Percentiles rank a stretch among this genome's conserved stretches.
These are phyloP conservation scores for Astrocystis sublimbata DNA, from an alignment of 495 filamentous ascomycete genomes.

Conservation along the genomic window DNA sequence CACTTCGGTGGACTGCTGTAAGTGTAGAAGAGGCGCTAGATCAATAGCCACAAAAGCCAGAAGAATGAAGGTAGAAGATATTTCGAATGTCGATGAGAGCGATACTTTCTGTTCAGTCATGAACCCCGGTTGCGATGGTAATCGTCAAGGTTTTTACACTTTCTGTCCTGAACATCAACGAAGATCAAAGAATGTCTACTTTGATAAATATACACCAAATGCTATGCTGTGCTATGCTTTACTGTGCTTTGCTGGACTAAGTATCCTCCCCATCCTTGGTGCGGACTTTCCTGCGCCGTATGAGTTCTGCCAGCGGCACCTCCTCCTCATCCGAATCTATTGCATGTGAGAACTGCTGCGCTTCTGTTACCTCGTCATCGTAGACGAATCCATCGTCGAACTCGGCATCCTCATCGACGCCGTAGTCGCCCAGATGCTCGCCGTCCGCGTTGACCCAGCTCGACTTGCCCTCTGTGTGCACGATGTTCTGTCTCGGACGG, in stretches of 20 bases:
- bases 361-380: constrained; percentile 37
- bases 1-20: no score
- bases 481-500: not conserved
- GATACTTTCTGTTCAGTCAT: no score
- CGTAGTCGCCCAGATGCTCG: constrained; percentile 83
- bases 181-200: not conserved
- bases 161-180: not conserved
- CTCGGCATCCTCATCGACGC: constrained; percentile 82
- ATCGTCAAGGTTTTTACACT: not conserved
- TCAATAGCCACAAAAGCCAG: no score
- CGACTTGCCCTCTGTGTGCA: constrained; percentile 53
- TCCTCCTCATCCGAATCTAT: constrained; percentile 60
- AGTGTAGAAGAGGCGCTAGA: no score
- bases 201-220: not conserved
- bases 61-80: constrained; percentile 8
- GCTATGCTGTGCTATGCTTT: no score
- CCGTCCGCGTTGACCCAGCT: constrained; percentile 85
- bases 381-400: no score
- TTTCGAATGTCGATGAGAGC: not conserved
- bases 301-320: constrained; percentile 70
- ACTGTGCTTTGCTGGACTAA: constrained; percentile 5
- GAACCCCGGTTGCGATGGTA: no score
- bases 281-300: constrained; percentile 50
- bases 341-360: not conserved
- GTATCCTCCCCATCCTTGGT: constrained; percentile 30